phyloP scores from a whole-genome alignment of 371 early-diverging fungal species.

The Rhizopus delemar region DNA sequence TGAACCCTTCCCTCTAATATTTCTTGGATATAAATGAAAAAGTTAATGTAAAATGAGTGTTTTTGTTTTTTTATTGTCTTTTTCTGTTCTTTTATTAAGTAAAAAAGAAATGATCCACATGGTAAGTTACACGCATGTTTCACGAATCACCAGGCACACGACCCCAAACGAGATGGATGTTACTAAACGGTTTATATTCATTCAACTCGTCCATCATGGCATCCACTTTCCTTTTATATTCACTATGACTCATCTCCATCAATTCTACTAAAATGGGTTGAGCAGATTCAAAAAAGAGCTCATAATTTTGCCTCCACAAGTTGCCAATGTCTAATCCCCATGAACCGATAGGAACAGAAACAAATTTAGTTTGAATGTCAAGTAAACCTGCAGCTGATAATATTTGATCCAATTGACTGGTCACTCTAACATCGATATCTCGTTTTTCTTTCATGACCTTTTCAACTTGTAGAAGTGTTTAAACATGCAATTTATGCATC shows the following conservation, averaged over 20 bases:
- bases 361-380: constrained; percentile 16
- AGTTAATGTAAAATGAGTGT: too few relatives aligned
- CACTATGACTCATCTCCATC: constrained; percentile 3
- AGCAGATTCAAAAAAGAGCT: constrained; percentile 14
- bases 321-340: constrained; percentile 30
- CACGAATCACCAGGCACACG: constrained; percentile 2
- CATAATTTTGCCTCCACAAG: constrained; percentile 21
- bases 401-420: constrained; percentile 8
- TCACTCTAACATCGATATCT: constrained; percentile 12
- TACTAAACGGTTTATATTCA: constrained; percentile 19
- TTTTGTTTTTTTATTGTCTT: too few relatives aligned
- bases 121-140: too few relatives aligned
- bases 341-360: constrained; percentile 24
- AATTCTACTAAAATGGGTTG: constrained; percentile 12
- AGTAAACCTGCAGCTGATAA: constrained; percentile 15
- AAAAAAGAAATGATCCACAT: too few relatives aligned
- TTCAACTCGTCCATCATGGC: constrained; percentile 10
- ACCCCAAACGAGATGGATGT: constrained; percentile 19
- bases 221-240: constrained; percentile 3
- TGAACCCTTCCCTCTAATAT: too few relatives aligned
- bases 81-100: too few relatives aligned
- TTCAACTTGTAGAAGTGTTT: constrained; percentile 1
- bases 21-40: too few relatives aligned
- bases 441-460: constrained; percentile 1
- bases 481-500: neutral